Evolutionary conservation across 164 flowering plant species (phyloP).

Genomic region (Amborella trichopoda): DNA sequence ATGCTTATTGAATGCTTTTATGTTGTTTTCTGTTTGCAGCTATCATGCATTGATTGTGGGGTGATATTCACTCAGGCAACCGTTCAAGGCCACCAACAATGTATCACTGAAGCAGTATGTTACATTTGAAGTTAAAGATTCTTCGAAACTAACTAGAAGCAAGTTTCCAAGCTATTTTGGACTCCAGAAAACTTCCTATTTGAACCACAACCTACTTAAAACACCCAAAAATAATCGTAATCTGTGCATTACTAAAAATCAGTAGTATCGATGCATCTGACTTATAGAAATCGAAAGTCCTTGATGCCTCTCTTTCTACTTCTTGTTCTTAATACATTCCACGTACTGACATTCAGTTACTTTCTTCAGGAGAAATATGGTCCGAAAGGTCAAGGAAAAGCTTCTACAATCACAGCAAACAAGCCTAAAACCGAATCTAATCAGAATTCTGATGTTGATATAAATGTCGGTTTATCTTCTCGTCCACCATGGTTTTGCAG

Average conservation of each 20-base stretch:
- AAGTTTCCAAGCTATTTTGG: too few relatives aligned
- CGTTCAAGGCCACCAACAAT: slow-evolving; percentile 78
- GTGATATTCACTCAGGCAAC: slow-evolving; percentile 48
- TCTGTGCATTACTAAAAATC: too few relatives aligned
- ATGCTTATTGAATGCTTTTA: not conserved
- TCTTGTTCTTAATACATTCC: too few relatives aligned
- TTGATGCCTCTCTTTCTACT: too few relatives aligned
- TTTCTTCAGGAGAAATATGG: slow-evolving; percentile 88
- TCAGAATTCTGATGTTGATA: slow-evolving; percentile 59
- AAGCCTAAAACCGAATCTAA: slow-evolving; percentile 40
- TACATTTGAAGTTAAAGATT: too few relatives aligned
- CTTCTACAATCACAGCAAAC: slow-evolving; percentile 28
- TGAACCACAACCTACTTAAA: too few relatives aligned
- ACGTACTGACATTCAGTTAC: too few relatives aligned
- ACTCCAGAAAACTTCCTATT: too few relatives aligned
- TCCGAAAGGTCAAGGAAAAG: slow-evolving; percentile 71
- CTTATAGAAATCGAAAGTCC: too few relatives aligned
- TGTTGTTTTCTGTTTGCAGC: slow-evolving; percentile 20
- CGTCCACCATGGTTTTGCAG: slow-evolving; percentile 93
- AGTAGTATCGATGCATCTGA: too few relatives aligned
- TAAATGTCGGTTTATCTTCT: slow-evolving; percentile 78
- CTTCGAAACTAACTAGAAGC: too few relatives aligned
- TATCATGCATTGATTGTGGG: slow-evolving; percentile 98
- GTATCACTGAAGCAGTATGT: slow-evolving; percentile 78
- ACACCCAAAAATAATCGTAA: too few relatives aligned